A percentile compares a stretch with the other conserved stretches of the same genome.
phyloP scores from a whole-genome alignment of 768 basidiomycete genomes.

The Leccinum broughii region DNA sequence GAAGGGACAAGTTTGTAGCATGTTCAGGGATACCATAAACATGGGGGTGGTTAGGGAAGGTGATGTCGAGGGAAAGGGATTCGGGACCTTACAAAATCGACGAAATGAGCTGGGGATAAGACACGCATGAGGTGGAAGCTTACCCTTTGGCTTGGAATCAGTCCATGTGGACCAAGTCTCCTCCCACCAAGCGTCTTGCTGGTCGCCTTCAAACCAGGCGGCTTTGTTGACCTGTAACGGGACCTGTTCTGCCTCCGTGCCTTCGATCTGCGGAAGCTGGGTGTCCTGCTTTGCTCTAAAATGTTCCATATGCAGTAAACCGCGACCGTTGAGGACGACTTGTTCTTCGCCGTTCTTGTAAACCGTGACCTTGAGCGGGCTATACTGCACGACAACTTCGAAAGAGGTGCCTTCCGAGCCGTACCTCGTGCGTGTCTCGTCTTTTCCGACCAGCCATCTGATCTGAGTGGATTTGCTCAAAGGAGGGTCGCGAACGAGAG shows the following conservation, averaged over 20 bases:
- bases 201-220: constrained; percentile 88
- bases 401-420: constrained; percentile 60
- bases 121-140: neutral
- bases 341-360: constrained; percentile 76
- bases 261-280: constrained; percentile 40
- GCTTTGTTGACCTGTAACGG: constrained; percentile 53
- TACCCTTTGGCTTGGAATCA: constrained; percentile 95
- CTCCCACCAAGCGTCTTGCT: constrained; percentile 85
- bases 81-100: constrained; percentile 76
- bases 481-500: constrained; percentile 70
- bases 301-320: constrained; percentile 97
- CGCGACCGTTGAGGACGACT: constrained; percentile 85
- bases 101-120: constrained; percentile 1
- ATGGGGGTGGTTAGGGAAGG: constrained; percentile 87
- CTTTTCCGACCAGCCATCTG: constrained; percentile 66
- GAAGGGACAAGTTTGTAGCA: constrained; percentile 86
- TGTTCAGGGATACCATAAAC: constrained; percentile 98
- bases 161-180: constrained; percentile 87
- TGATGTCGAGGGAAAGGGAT: constrained; percentile 88
- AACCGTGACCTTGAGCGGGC: constrained; percentile 75
- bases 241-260: constrained; percentile 48
- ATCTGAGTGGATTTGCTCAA: constrained; percentile 49
- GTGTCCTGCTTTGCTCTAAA: constrained; percentile 68
- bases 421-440: constrained; percentile 62
- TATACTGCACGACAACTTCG: constrained; percentile 68